Percentiles rank a stretch among this genome's conserved stretches.
Conservation (phyloP, 371 early-diverging fungal species). For the Dichotomocladium elegans region DNA sequence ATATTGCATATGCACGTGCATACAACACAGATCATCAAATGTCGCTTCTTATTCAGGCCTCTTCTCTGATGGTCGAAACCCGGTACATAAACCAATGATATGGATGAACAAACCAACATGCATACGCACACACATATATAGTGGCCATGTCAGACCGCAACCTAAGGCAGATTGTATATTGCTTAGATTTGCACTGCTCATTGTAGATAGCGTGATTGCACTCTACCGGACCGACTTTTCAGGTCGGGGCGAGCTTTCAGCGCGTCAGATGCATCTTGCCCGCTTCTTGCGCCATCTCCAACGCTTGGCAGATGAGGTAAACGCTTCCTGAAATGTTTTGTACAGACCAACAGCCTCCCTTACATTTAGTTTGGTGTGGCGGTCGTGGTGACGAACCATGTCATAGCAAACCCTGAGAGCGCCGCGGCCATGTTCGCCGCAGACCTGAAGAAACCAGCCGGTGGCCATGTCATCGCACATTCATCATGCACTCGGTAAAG, state of each 20-base stretch:
- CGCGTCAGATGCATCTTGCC: conserved; percentile 97
- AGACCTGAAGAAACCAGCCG: conserved; percentile 97
- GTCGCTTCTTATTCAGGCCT: conserved; percentile 86
- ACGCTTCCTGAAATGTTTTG: too few species aligned
- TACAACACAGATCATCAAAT: conserved; percentile 98
- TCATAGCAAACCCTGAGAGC: conserved; percentile 97
- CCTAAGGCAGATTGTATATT: too few species aligned
- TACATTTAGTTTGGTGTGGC: conserved; percentile 32
- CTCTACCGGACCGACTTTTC: conserved; percentile 98
- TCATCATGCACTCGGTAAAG: conserved; percentile 72
- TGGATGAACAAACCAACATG: too few species aligned
- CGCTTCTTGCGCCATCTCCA: conserved; percentile 87
- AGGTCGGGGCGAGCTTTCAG: conserved; percentile 98
- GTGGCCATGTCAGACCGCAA: too few species aligned
- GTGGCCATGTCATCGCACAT: conserved; percentile 98
- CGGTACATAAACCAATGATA: conserved; percentile 23
- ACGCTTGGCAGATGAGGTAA: conserved; percentile 98
- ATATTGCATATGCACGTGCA: conserved; percentile 96
- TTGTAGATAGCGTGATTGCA: conserved; percentile 97
- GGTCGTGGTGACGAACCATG: conserved; percentile 96
- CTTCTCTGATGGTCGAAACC: conserved; percentile 95
- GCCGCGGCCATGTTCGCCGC: conserved; percentile 86
- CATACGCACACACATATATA: too few species aligned
- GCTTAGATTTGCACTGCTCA: conserved; percentile 74
- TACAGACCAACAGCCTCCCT: too few species aligned